Evolutionary conservation across 345 rosid genomes (phyloP).

Genomic region (Anastatica hierochuntica): DNA sequence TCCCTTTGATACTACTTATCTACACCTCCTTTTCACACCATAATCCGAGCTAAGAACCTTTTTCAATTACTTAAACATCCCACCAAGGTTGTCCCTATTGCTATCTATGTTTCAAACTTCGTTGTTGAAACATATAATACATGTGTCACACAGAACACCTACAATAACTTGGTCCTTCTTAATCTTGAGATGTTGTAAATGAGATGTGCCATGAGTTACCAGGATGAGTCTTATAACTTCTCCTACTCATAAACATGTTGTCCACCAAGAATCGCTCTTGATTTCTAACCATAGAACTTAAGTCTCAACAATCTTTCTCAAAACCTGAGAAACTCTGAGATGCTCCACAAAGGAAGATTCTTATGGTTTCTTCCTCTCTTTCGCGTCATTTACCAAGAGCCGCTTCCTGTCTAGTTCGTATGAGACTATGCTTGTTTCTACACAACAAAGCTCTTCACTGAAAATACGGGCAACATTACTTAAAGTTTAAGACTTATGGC

Average conservation of each 20-base stretch:
- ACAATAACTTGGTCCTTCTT: neutral
- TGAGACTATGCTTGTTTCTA: too few relatives aligned
- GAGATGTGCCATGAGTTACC: too few relatives aligned
- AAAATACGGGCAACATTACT: too few relatives aligned
- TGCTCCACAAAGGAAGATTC: slow-evolving; percentile 3
- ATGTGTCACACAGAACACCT: neutral
- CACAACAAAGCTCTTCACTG: too few relatives aligned
- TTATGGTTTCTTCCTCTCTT: neutral
- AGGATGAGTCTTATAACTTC: neutral
- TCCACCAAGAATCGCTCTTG: neutral
- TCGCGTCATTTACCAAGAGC: neutral
- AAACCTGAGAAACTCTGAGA: neutral
- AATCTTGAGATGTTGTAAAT: neutral
- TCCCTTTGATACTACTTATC: neutral
- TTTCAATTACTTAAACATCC: neutral
- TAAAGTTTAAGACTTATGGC: too few relatives aligned
- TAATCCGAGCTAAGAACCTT: neutral
- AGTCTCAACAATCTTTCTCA: neutral
- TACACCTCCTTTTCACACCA: neutral
- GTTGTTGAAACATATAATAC: too few relatives aligned
- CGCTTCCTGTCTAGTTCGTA: too few relatives aligned
- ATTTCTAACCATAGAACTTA: neutral
- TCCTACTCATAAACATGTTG: neutral
- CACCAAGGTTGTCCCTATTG: too few relatives aligned
- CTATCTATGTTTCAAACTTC: too few relatives aligned